phyloP scores from a whole-genome alignment of 2,329 filamentous ascomycete species.

The Penicillium sp. region DNA sequence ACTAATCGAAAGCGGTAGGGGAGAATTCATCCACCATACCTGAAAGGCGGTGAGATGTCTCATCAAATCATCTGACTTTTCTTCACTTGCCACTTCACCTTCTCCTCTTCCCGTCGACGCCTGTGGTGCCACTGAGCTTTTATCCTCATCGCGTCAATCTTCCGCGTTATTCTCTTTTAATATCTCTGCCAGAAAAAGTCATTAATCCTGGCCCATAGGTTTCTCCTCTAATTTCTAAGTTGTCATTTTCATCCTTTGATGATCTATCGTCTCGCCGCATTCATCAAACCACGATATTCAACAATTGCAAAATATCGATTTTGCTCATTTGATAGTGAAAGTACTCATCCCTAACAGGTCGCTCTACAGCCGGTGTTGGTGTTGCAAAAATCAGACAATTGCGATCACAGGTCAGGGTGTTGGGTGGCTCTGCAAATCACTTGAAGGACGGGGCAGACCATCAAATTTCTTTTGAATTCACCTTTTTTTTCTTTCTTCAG shows the following conservation, averaged over 20 bases:
- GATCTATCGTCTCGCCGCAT: background rate
- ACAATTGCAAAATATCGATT: background rate
- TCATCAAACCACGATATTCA: background rate
- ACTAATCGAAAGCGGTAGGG: slow-evolving; percentile 14
- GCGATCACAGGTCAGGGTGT: slow-evolving; percentile 12
- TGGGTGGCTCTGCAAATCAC: slow-evolving; percentile 19
- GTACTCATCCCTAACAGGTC: slow-evolving; percentile 3
- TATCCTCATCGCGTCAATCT: background rate
- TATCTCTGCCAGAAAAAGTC: background rate
- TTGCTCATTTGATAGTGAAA: background rate
- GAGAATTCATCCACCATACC: background rate
- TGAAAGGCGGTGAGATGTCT: slow-evolving; percentile 6
- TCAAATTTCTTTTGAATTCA: slow-evolving; percentile 11
- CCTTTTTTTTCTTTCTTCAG: slow-evolving; percentile 14
- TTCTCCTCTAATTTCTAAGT: background rate
- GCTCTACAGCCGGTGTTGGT: background rate
- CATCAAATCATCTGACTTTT: slow-evolving; percentile 20
- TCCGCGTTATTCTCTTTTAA: background rate
- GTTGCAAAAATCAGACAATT: slow-evolving; percentile 3
- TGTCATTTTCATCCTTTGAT: background rate
- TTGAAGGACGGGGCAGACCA: slow-evolving; percentile 21
- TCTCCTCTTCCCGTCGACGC: slow-evolving; percentile 3
- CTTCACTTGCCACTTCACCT: slow-evolving; percentile 12
- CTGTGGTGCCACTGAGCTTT: background rate
- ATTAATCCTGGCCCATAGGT: background rate